Base-by-base conservation (phyloP, 768 basidiomycete species). In the Termitomyces heimii region DNA sequence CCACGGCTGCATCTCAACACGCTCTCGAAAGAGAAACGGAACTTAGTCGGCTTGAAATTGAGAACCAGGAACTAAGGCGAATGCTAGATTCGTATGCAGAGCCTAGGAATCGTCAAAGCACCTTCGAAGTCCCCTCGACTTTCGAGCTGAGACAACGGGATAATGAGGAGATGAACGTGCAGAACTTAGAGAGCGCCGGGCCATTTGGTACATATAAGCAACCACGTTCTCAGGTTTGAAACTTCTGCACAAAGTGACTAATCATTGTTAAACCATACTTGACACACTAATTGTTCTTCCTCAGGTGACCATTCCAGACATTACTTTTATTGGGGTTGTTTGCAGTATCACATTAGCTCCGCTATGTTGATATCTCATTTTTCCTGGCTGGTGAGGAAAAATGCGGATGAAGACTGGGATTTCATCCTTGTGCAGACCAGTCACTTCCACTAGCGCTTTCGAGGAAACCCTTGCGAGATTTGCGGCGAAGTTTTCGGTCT, bases 21-120 rank as follows among this genome's bases (percentile, higher is more conserved):
- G 86, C 91, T 1, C 70, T 99, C 60, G 92, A 94, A 65, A 78
- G 95, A 59, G 97, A 98, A 68, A 87, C 86, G 66, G 96, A 99
- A 73, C 82, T 99, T 2, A 82, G 85, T 32, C 79, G 94, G 51
- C 75, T 99, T 40, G 86, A 95, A 72, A 82, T 79, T 62, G 96
- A 99, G 76, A 98, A 99, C 67, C 80, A 82, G 53, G 81, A 89
- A 61, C 72, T 99, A 60, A 79, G 88, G 63, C 77, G 83, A 56
- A 74, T 98, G 76, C 69, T 92, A 59, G 85, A 82, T 0, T 69
- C 85, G 18, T 59, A 72, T 24, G 71, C 75, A 8, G 65, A 66
- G 16, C 69, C 68, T 18, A 8, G 29, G 31, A 62, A 63, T 26
- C 64, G 65, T 40, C 65, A 61, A 54, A 68, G 65, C 34, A 64